phyloP scores from a whole-genome alignment of 495 filamentous ascomycete genomes.

The Parachaetomium inaequale region DNA sequence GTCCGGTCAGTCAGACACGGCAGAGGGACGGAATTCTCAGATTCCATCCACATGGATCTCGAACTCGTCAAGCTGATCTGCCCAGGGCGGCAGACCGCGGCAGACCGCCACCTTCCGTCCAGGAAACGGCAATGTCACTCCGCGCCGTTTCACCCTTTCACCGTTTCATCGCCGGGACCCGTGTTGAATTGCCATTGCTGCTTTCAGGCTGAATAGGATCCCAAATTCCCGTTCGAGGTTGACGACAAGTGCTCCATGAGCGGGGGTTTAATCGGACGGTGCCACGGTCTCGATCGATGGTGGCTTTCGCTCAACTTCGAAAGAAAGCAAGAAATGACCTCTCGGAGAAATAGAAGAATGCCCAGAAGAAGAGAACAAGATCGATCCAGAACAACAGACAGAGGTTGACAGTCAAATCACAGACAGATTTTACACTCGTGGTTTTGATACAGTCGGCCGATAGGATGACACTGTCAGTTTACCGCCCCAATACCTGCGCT shows the following conservation, averaged over 20 bases:
- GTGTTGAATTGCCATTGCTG: constrained; percentile 1
- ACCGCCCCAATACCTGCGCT: background rate
- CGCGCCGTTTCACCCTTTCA: background rate
- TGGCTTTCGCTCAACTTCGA: background rate
- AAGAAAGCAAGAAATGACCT: too few relatives aligned
- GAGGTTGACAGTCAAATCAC: too few relatives aligned
- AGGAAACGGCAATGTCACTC: background rate
- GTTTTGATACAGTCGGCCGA: background rate
- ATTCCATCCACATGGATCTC: constrained; percentile 17
- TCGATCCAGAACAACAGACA: too few relatives aligned
- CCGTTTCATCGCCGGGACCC: background rate
- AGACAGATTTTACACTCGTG: too few relatives aligned
- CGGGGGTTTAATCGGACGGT: background rate
- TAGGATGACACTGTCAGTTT: background rate
- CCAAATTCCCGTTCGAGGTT: constrained; percentile 11
- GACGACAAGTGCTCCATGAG: background rate
- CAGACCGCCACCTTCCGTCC: constrained; percentile 13
- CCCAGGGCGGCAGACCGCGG: background rate
- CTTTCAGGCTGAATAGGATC: constrained; percentile 24
- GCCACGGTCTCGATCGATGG: background rate
- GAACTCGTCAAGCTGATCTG: background rate
- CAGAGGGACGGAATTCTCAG: constrained; percentile 8
- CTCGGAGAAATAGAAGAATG: too few relatives aligned
- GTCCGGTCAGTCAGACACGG: background rate
- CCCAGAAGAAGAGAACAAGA: background rate